Evolutionary conservation across 306 rosid genomes (phyloP), one percentile per base, ranked within the genome.

Genomic region (Ammopiptanthus mongolicus): DNA sequence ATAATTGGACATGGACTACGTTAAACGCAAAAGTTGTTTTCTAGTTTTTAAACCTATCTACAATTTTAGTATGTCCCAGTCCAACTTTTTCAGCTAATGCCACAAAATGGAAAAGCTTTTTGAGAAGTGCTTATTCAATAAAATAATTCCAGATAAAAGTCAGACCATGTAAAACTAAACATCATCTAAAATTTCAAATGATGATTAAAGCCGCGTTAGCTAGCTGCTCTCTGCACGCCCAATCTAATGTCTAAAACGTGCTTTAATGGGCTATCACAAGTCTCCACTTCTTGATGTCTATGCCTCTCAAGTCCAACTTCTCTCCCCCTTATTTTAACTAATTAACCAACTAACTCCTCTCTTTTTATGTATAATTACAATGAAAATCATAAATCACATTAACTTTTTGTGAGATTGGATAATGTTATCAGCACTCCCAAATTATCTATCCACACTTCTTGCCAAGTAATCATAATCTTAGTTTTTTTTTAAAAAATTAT

Each of bases 61-160:
- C 0, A 65, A 23, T 25, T 25, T 48, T 52, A 15, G 15, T 74
- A 9, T 61, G 13, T 22, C 60, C 65, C 53, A 52, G 13, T 22
- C 60, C 65, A 61, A 52, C 25, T 67, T 73, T 61, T 69, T 67
- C 69, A 78, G 61, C 44, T 67, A 82, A 62, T 56, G 78, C 50
- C 76, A 61, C 71, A 15, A 11, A 65, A 31, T 12, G 5, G 12
- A 29, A 42, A 36, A 17, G 39, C 42, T 5, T 65, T 71, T 37
- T 29, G 2, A 31, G 17, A 66, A 65, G 69, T 76, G 77, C 65
- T 37, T 76, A 13, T 44, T 57, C 51, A 37, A 36, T 31, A 61
- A 58, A 10, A 56, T 12, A 57, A 79, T 70, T 74, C 69, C 21
- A 44, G 28, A 14, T 9, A 2, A 55, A 74, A 74, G 60, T 69